Conservation (phyloP, 345 rosid species). For the Reutealis trisperma region DNA sequence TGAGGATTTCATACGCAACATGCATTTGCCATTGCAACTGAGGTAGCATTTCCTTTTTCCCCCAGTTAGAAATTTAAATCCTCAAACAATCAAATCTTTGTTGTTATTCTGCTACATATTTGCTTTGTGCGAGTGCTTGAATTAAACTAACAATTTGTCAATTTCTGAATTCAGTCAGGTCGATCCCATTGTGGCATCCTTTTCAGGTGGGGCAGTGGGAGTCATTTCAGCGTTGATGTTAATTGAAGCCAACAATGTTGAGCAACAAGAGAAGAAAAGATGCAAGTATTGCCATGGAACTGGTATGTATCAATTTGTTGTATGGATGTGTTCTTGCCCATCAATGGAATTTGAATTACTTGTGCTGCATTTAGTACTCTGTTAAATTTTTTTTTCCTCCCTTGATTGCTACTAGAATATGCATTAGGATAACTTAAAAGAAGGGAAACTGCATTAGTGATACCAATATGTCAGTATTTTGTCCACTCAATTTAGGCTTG, state of each 20-base stretch:
- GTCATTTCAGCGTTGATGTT: constrained; percentile 96
- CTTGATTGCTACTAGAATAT: not conserved
- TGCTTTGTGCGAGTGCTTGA: not conserved
- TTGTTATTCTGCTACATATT: constrained; percentile 8
- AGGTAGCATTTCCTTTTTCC: constrained; percentile 51
- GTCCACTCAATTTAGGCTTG: not conserved
- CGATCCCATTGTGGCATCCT: constrained; percentile 95
- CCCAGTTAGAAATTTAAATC: constrained; percentile 9
- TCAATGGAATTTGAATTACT: not conserved
- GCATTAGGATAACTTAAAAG: not conserved
- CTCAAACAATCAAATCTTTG: constrained; percentile 13
- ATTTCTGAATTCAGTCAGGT: constrained; percentile 69
- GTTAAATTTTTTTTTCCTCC: not conserved
- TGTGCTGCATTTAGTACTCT: not conserved
- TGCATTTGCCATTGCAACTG: constrained; percentile 86
- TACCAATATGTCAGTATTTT: not conserved
- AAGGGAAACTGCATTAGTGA: not conserved
- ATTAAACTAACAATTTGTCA: constrained; percentile 18
- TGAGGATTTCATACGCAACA: constrained; percentile 77
- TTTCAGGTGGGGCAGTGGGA: constrained; percentile 95
- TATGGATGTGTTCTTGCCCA: constrained; percentile 16
- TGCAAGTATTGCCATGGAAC: constrained; percentile 94
- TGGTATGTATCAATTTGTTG: constrained; percentile 44
- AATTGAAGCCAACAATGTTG: constrained; percentile 85
- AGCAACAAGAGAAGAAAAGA: constrained; percentile 90